Evolutionary conservation across 371 early-diverging fungal species (phyloP).

Genomic region (Nematocida parisii): DNA sequence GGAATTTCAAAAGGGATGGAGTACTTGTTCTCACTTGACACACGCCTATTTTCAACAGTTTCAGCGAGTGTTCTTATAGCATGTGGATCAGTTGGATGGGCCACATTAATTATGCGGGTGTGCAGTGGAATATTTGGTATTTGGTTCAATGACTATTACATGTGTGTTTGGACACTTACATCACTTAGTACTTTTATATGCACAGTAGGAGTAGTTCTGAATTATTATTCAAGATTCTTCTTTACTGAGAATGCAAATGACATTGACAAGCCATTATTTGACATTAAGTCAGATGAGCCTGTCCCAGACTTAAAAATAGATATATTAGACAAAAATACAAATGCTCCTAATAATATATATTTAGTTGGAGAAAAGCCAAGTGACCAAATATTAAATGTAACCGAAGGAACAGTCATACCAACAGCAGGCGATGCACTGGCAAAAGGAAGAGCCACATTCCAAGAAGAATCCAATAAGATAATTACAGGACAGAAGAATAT

Average conservation of each 20-base stretch:
- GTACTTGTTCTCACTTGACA: background rate
- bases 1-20: background rate
- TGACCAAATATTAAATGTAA: background rate
- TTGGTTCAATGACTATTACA: background rate
- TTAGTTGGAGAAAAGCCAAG: background rate
- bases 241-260: background rate
- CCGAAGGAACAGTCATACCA: background rate
- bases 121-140: background rate
- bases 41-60: background rate
- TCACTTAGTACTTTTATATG: background rate
- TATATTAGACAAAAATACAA: background rate
- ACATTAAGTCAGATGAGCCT: background rate
- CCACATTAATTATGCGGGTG: background rate
- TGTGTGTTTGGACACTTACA: background rate
- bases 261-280: background rate
- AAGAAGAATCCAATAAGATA: background rate
- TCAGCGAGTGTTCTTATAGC: background rate
- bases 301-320: conserved; percentile 1
- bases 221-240: background rate
- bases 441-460: background rate
- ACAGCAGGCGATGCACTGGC: background rate
- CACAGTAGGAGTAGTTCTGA: background rate
- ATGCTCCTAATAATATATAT: background rate
- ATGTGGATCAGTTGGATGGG: background rate
- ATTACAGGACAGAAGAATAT: background rate